phyloP scores from a whole-genome alignment of 1,284 basidiomycete species.

The Moniliella sp. region DNA sequence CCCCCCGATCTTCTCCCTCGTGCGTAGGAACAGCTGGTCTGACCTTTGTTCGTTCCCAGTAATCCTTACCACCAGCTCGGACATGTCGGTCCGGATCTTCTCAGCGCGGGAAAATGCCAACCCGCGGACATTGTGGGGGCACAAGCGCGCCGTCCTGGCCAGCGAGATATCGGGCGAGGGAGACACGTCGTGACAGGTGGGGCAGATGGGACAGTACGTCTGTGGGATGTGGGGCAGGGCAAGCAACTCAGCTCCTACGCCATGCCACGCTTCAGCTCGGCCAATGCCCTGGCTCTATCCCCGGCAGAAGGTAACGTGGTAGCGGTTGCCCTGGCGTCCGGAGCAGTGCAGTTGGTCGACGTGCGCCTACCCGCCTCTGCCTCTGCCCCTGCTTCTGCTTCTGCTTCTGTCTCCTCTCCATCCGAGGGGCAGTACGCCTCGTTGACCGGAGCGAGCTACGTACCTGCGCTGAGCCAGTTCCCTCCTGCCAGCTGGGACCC shows the following conservation, averaged over 20 bases:
- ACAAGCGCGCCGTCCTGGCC: constrained; percentile 42
- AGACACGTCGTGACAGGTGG: constrained; percentile 44
- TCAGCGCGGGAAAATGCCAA: constrained; percentile 37
- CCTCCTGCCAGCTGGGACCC: no score
- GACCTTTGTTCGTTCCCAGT: constrained; percentile 36
- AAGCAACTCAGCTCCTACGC: constrained; percentile 30
- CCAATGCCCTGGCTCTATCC: constrained; percentile 38
- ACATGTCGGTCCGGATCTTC: constrained; percentile 45
- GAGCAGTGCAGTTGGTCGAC: no score
- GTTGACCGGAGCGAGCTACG: no score
- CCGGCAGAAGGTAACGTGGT: no score
- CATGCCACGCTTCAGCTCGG: constrained; percentile 34
- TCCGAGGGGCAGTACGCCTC: no score
- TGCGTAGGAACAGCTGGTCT: no score
- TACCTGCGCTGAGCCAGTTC: no score
- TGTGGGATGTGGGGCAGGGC: constrained; percentile 53
- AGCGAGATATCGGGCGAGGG: constrained; percentile 45
- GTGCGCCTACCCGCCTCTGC: no score
- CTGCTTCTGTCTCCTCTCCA: no score
- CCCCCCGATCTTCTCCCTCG: no score
- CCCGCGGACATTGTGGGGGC: constrained; percentile 48
- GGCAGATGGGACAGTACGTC: constrained; percentile 48
- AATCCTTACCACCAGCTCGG: constrained; percentile 45
- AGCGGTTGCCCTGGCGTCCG: no score
- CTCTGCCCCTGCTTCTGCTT: no score